phyloP scores from a whole-genome alignment of 108 stramenopile species.

The Skeletonema menzelii region DNA sequence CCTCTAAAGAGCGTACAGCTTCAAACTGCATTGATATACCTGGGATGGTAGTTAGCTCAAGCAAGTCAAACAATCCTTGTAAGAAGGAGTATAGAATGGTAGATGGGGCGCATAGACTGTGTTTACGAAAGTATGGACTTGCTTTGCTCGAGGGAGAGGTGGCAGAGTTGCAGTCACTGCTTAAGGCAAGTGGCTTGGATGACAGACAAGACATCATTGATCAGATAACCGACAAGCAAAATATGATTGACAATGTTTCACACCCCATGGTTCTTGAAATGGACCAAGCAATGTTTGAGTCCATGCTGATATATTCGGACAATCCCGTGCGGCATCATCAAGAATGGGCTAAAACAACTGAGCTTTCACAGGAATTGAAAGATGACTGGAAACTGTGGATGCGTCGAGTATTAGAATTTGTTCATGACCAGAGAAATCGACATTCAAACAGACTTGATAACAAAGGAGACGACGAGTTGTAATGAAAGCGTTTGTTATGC shows the following conservation, averaged over 20 bases:
- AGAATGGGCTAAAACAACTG: slow-evolving; percentile 22
- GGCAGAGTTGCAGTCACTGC: slow-evolving; percentile 11
- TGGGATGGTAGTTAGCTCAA: slow-evolving; percentile 19
- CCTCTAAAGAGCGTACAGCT: slow-evolving; percentile 4
- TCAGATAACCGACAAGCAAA: slow-evolving; percentile 8
- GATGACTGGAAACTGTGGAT: slow-evolving; percentile 34
- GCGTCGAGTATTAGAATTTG: slow-evolving; percentile 21
- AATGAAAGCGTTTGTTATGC: not conserved
- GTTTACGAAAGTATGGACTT: slow-evolving; percentile 29
- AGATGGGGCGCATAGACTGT: slow-evolving; percentile 44
- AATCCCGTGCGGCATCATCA: slow-evolving; percentile 15
- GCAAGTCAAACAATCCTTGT: slow-evolving; percentile 38
- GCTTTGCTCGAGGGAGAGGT: slow-evolving; percentile 21
- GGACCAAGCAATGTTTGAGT: slow-evolving; percentile 29
- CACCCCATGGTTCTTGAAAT: slow-evolving; percentile 7
- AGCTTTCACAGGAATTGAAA: slow-evolving; percentile 6
- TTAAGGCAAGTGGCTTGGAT: not conserved
- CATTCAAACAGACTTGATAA: not conserved
- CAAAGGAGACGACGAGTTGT: not conserved
- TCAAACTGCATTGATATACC: slow-evolving; percentile 43
- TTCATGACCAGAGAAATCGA: not conserved
- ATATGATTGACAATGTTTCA: not conserved
- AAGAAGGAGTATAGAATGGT: slow-evolving; percentile 34
- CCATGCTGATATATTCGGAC: slow-evolving; percentile 9
- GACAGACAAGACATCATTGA: slow-evolving; percentile 1